Evolutionary conservation across 345 rosid species (phyloP).

Genomic region (Gossypium turneri): DNA sequence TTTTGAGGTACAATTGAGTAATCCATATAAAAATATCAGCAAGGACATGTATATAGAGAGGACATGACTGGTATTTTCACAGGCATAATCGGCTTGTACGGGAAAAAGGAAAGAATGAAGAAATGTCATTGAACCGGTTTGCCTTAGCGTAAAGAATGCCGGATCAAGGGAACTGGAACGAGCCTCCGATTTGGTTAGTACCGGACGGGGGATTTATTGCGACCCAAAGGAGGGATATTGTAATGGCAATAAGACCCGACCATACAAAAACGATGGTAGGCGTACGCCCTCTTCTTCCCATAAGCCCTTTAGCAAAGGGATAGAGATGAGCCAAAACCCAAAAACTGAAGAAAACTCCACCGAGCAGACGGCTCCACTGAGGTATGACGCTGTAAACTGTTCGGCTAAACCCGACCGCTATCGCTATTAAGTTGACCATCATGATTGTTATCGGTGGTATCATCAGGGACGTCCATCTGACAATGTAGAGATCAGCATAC

Average conservation of each 20-base stretch:
- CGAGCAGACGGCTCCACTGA: conserved; percentile 77
- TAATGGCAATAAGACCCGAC: conserved; percentile 94
- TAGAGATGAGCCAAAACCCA: conserved; percentile 98
- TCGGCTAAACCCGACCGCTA: conserved; percentile 89
- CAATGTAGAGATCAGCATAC: conserved; percentile 77
- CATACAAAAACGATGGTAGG: conserved; percentile 96
- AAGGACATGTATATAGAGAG: not conserved
- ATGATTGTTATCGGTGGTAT: conserved; percentile 92
- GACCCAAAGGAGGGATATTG: conserved; percentile 97
- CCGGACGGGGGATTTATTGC: conserved; percentile 86
- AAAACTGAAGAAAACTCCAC: conserved; percentile 97
- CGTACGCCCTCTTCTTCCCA: conserved; percentile 96
- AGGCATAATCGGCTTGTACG: not conserved
- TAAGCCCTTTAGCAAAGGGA: conserved; percentile 92
- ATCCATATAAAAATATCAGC: not conserved
- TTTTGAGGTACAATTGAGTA: not conserved
- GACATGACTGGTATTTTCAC: not conserved
- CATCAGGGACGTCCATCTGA: conserved; percentile 88
- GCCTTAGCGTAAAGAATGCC: conserved; percentile 24
- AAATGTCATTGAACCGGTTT: conserved; percentile 13
- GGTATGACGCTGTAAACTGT: conserved; percentile 83
- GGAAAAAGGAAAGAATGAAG: conserved; percentile 11
- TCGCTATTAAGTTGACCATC: conserved; percentile 84
- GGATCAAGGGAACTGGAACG: conserved; percentile 82
- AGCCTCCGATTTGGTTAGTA: conserved; percentile 69